Conservation (phyloP, 768 basidiomycete genomes). For the Lactarius tabidus region DNA sequence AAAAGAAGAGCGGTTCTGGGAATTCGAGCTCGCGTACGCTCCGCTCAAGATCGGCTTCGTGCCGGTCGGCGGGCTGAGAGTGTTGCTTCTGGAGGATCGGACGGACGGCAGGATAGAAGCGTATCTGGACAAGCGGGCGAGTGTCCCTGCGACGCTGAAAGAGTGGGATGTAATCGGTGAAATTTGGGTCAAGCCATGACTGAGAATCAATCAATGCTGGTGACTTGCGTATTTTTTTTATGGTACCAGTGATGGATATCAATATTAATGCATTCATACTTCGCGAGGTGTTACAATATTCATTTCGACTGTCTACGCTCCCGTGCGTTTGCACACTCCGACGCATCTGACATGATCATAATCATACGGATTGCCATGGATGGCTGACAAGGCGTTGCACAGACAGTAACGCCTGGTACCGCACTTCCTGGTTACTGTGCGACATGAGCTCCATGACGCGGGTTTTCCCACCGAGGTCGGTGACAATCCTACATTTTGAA, state of each 20-base stretch:
- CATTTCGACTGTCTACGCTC: constrained; percentile 2
- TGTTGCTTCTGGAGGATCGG: constrained; percentile 59
- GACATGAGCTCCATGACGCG: constrained; percentile 92
- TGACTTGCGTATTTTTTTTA: background rate
- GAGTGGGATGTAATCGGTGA: constrained; percentile 73
- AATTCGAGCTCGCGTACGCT: constrained; percentile 63
- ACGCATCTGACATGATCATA: constrained; percentile 30
- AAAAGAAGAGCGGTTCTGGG: constrained; percentile 35
- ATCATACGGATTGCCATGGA: constrained; percentile 62
- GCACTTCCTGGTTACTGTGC: constrained; percentile 80
- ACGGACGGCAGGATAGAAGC: constrained; percentile 36
- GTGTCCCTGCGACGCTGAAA: constrained; percentile 44
- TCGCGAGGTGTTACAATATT: constrained; percentile 10
- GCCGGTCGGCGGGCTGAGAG: constrained; percentile 65
- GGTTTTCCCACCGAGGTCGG: constrained; percentile 82
- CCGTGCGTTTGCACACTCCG: background rate
- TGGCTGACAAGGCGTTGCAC: constrained; percentile 92
- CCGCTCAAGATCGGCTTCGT: constrained; percentile 57
- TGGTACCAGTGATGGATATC: background rate
- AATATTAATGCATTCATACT: constrained; percentile 17
- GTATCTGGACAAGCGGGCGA: constrained; percentile 24
- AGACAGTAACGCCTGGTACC: constrained; percentile 86
- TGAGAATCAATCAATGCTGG: background rate
- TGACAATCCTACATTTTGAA: constrained; percentile 53
- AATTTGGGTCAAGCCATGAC: constrained; percentile 53